These are phyloP conservation scores for Cornus suecica DNA, from an alignment of 148 eudicot genomes.

Conservation along the genomic window DNA sequence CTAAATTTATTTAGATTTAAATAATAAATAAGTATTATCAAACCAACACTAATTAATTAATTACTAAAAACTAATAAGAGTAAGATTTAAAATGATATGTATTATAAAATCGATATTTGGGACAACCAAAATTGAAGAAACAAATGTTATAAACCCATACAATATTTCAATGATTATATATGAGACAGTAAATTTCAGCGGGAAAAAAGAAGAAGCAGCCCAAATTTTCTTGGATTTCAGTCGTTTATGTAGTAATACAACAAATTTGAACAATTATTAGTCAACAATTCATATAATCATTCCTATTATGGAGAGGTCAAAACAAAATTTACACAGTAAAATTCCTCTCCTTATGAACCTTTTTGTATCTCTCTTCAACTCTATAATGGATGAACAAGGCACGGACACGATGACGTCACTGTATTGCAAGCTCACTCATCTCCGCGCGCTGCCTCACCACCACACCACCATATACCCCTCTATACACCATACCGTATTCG, in stretches of 20 bases:
- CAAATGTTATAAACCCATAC: too few species aligned
- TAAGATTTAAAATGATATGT: too few species aligned
- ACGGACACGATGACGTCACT: background rate
- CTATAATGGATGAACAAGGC: background rate
- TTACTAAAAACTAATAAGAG: too few species aligned
- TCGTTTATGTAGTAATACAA: conserved; percentile 8
- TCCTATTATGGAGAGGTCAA: background rate
- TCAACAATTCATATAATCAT: too few species aligned
- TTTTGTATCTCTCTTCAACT: background rate
- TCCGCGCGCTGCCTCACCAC: background rate
- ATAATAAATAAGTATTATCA: too few species aligned
- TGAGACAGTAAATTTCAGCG: too few species aligned
- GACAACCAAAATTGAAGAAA: too few species aligned
- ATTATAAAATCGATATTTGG: too few species aligned
- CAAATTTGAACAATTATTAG: background rate
- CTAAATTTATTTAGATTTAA: too few species aligned
- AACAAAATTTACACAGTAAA: conserved; percentile 14
- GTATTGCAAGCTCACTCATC: background rate
- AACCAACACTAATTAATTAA: too few species aligned
- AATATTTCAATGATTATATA: background rate
- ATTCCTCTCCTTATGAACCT: background rate
- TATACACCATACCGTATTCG: conserved; percentile 8
- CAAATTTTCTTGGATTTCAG: conserved; percentile 1
- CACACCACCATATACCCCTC: background rate
- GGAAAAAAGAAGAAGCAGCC: background rate